Conservation (phyloP, 2,329 filamentous ascomycete genomes). For the Cladophialophora chaetospira region DNA sequence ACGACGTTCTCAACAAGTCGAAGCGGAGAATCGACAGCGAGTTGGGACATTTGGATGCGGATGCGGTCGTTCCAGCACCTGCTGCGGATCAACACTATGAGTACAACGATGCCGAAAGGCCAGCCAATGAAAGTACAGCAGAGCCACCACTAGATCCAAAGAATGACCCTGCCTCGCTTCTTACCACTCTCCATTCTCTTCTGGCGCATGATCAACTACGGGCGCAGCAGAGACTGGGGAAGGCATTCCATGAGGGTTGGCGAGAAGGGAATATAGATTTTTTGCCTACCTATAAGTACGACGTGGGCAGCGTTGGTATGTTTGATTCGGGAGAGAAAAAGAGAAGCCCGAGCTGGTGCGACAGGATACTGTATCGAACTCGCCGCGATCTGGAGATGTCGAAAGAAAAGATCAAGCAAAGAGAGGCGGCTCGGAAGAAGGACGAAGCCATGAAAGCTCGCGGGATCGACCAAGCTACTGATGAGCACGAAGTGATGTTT, state of each 20-base stretch:
- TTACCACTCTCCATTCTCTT: constrained; percentile 83
- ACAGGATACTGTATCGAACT: constrained; percentile 85
- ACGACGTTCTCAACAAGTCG: constrained; percentile 57
- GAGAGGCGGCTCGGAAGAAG: constrained; percentile 66
- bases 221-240: constrained; percentile 71
- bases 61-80: constrained; percentile 16
- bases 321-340: constrained; percentile 97
- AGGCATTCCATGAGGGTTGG: constrained; percentile 89
- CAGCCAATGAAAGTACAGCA: constrained; percentile 46
- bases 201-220: constrained; percentile 86
- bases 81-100: constrained; percentile 16
- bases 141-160: constrained; percentile 68
- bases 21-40: constrained; percentile 35
- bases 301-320: constrained; percentile 84
- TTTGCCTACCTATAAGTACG: constrained; percentile 95
- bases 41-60: constrained; percentile 28
- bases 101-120: constrained; percentile 47
- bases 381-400: constrained; percentile 68
- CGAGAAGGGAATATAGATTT: constrained; percentile 85
- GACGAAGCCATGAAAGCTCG: constrained; percentile 84
- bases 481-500: constrained; percentile 82
- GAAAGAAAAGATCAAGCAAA: constrained; percentile 64
- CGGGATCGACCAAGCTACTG: constrained; percentile 70
- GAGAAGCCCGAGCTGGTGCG: constrained; percentile 92
- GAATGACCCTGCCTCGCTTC: constrained; percentile 80